Percentiles rank a stretch among this genome's conserved stretches.
Evolutionary conservation across 805 yeast genomes (phyloP).

Genomic region (Candida germanica): DNA sequence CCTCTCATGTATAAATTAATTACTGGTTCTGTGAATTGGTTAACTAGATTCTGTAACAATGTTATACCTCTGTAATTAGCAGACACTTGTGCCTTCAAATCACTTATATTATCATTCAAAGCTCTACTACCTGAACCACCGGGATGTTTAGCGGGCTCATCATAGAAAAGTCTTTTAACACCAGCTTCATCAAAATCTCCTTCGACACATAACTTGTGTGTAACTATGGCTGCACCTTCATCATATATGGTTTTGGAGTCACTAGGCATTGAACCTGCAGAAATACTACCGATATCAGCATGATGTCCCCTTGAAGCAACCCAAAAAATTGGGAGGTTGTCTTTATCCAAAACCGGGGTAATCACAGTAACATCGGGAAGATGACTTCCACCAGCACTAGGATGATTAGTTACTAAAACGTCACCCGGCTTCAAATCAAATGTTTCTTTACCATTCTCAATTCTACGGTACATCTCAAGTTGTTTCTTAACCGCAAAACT

Average conservation of each 20-base stretch:
- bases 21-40: constrained; percentile 54
- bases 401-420: constrained; percentile 43
- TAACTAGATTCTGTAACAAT: constrained; percentile 55
- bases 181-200: constrained; percentile 76
- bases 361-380: constrained; percentile 72
- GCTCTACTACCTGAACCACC: constrained; percentile 91
- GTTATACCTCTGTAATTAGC: constrained; percentile 85
- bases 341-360: constrained; percentile 68
- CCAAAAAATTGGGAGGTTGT: constrained; percentile 65
- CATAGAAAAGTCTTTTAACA: constrained; percentile 57
- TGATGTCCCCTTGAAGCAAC: constrained; percentile 96
- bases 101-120: constrained; percentile 75
- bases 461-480: constrained; percentile 32
- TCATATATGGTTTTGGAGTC: constrained; percentile 79
- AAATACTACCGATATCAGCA: constrained; percentile 89
- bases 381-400: constrained; percentile 43
- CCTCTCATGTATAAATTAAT: constrained; percentile 35
- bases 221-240: constrained; percentile 86
- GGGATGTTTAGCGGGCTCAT: constrained; percentile 75
- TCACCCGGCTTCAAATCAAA: constrained; percentile 33
- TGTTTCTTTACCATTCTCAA: constrained; percentile 2
- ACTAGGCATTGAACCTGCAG: constrained; percentile 96
- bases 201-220: constrained; percentile 63
- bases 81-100: constrained; percentile 56
- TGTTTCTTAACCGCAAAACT: constrained; percentile 46